Percentiles rank a stretch among this genome's conserved stretches.
These are phyloP conservation scores for Ramularia endophylla DNA, from an alignment of 2,329 filamentous ascomycete species.

Conservation along the genomic window DNA sequence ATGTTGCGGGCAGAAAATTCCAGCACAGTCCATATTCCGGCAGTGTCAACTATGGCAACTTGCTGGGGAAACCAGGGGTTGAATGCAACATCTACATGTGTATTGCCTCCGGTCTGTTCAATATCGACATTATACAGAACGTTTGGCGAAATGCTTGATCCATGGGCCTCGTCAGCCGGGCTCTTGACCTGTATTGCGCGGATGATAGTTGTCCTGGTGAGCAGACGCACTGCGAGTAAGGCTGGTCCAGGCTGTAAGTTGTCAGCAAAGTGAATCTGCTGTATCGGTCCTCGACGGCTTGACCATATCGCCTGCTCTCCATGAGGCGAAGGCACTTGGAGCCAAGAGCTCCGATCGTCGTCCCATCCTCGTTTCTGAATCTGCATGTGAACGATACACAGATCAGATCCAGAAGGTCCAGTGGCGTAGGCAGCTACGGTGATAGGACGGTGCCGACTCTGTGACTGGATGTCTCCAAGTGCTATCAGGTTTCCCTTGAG, in stretches of 20 bases:
- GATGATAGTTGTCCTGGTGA: slow-evolving; percentile 43
- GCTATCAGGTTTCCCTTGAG: slow-evolving; percentile 44
- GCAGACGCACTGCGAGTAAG: slow-evolving; percentile 48
- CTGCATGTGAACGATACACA: slow-evolving; percentile 51
- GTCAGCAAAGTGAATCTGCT: slow-evolving; percentile 49
- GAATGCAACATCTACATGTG: slow-evolving; percentile 60
- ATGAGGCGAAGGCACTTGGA: slow-evolving; percentile 44
- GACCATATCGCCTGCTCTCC: slow-evolving; percentile 52
- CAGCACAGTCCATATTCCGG: slow-evolving; percentile 64
- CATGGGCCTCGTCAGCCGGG: slow-evolving; percentile 12
- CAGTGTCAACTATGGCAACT: slow-evolving; percentile 59
- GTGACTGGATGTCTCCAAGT: slow-evolving; percentile 50
- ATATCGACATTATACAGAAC: slow-evolving; percentile 50
- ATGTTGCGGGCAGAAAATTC: slow-evolving; percentile 39
- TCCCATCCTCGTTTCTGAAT: slow-evolving; percentile 53
- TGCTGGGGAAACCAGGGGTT: slow-evolving; percentile 57
- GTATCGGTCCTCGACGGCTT: slow-evolving; percentile 48
- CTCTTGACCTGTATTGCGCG: slow-evolving; percentile 33
- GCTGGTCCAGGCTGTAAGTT: slow-evolving; percentile 34
- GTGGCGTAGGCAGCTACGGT: slow-evolving; percentile 32
- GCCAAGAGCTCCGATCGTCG: slow-evolving; percentile 38
- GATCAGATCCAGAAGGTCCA: slow-evolving; percentile 53
- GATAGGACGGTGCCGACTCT: slow-evolving; percentile 26
- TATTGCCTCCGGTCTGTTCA: slow-evolving; percentile 47
- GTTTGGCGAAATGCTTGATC: slow-evolving; percentile 52